Conservation (phyloP, 768 basidiomycete species). For the Naematelia aurantialba region DNA sequence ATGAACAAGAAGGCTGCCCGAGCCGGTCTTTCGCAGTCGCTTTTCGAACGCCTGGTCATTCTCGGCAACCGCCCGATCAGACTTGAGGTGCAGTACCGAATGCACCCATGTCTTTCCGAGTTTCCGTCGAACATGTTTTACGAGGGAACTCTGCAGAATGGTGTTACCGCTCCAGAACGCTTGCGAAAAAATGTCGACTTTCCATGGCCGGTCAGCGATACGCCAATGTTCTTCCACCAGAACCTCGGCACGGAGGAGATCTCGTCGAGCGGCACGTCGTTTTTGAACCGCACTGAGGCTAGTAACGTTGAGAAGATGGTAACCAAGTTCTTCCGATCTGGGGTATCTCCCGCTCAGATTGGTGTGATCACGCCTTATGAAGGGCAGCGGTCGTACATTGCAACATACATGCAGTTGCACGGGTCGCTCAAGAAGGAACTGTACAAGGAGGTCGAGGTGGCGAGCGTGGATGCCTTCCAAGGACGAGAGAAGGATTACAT, state of each 20-base stretch:
- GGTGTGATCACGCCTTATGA: slow-evolving; percentile 99
- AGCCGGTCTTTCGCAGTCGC: slow-evolving; percentile 95
- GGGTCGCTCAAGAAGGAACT: slow-evolving; percentile 98
- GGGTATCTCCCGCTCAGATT: slow-evolving; percentile 90
- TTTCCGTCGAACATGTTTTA: slow-evolving; percentile 99
- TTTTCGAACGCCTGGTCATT: slow-evolving; percentile 94
- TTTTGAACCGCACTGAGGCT: slow-evolving; percentile 96
- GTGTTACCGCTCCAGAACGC: slow-evolving; percentile 96
- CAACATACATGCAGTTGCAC: slow-evolving; percentile 99
- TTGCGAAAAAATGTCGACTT: slow-evolving; percentile 98
- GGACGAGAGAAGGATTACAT: slow-evolving; percentile 99
- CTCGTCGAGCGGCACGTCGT: slow-evolving; percentile 95
- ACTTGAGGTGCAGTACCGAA: slow-evolving; percentile 98
- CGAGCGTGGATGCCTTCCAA: slow-evolving; percentile 98
- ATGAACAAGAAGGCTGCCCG: slow-evolving; percentile 99
- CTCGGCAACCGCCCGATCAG: slow-evolving; percentile 95
- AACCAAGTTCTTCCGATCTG: slow-evolving; percentile 99
- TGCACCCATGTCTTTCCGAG: slow-evolving; percentile 98
- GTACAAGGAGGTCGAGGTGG: slow-evolving; percentile 99
- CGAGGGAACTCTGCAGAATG: slow-evolving; percentile 96
- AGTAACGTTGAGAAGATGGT: slow-evolving; percentile 99
- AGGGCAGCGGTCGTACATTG: slow-evolving; percentile 95
- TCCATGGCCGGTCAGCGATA: slow-evolving; percentile 95
- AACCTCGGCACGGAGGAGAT: slow-evolving; percentile 99
- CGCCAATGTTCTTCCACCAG: slow-evolving; percentile 99